Base-by-base conservation (phyloP, 2,329 filamentous ascomycete genomes). In the Exophiala phaeomuriformis region DNA sequence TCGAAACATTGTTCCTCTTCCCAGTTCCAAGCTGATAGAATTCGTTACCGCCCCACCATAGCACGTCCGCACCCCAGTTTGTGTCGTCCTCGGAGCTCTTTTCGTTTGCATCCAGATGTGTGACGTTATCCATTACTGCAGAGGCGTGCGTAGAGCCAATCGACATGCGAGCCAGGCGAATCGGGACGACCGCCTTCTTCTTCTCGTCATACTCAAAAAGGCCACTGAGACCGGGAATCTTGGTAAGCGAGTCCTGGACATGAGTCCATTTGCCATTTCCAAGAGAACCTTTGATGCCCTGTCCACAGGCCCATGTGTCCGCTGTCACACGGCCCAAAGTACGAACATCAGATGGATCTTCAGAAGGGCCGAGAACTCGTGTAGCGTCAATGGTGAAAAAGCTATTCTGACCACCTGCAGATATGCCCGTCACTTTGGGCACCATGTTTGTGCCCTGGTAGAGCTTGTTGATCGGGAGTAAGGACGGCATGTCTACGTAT, bases 31-130 rank as follows among this genome's bases (percentile, higher is more conserved):
- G 80, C 71, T 98, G 93, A 69, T 86, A 96, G 67, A 85, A 81
- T 72, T 97, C 90, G 65, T 97, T 98, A 49, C 89, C 89, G 57
- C 93, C 93, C 88, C 90, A 98, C 76, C 88, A 94, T 1, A 97
- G 69, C 31, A 90, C 84, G 67, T 97, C 93, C 3, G 86, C 83
- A 46, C 93, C 93, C 81, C 84, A 95, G 67, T 93, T 90, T 1
- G 84, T 88, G 64, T 90, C 86, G 60, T 87, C 85, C 39, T 80
- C 73, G 1, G 78, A 77, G 10, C 68, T 63, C 57, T 69, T 68
- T 64, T 75, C 50, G 66, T 71, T 56, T 64, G 83, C 77, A 10
- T 76, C 72, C 4, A 90, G 77, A 49, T 83, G 77, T 1, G 87
- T 87, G 31, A 86, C 80, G 66, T 96, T 96, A 65, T 83, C 79